Evolutionary conservation across 2,329 filamentous ascomycete genomes (phyloP).

Genomic region (Cladosporium sphaerospermum): DNA sequence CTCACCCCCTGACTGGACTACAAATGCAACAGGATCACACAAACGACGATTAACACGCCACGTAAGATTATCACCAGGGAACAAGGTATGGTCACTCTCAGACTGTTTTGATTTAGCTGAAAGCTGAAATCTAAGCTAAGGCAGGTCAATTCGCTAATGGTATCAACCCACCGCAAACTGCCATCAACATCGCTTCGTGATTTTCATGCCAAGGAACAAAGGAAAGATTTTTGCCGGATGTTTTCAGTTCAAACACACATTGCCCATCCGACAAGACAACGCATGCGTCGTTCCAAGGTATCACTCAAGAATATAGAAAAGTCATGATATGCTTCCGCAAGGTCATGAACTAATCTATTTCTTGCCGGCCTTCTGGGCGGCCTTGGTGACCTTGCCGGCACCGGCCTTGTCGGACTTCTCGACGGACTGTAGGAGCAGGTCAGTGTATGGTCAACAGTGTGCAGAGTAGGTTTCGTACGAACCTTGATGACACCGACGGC

Average conservation of each 20-base stretch:
- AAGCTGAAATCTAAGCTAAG: conserved; percentile 26
- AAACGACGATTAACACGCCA: too few species aligned
- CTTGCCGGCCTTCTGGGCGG: conserved; percentile 33
- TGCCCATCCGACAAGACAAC: conserved; percentile 20
- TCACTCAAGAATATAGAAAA: conserved; percentile 14
- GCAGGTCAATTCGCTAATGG: conserved; percentile 20
- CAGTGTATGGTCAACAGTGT: neutral
- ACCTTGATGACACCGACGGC: conserved; percentile 94
- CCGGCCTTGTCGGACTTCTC: conserved; percentile 42
- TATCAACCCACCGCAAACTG: conserved; percentile 20
- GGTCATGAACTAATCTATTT: conserved; percentile 26
- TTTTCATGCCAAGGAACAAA: conserved; percentile 26
- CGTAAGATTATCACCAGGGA: neutral
- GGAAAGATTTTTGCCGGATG: conserved; percentile 20
- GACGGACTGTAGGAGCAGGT: conserved; percentile 26
- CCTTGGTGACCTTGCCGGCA: conserved; percentile 48
- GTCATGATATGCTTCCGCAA: conserved; percentile 7
- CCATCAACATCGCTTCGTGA: conserved; percentile 28
- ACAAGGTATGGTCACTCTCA: neutral
- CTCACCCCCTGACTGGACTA: too few species aligned
- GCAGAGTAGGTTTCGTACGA: conserved; percentile 52
- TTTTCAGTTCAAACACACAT: conserved; percentile 17
- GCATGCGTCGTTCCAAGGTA: conserved; percentile 13
- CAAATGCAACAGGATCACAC: too few species aligned
- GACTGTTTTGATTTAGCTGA: conserved; percentile 7